These are phyloP conservation scores for Phyllosticta capitalensis DNA, from an alignment of 2,329 filamentous ascomycete species.

Conservation along the genomic window DNA sequence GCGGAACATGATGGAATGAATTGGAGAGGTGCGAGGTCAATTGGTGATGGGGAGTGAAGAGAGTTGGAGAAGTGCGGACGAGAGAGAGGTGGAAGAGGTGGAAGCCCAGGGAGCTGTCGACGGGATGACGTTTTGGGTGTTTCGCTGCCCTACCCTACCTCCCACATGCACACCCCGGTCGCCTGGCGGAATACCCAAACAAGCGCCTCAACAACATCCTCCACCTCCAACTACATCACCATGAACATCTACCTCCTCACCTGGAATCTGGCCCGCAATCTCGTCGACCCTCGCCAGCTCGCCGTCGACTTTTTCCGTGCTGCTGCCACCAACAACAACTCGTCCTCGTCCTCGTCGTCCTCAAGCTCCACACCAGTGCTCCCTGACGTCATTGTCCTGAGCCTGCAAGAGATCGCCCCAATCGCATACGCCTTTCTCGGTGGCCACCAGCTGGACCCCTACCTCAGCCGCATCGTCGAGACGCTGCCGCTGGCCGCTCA, in stretches of 20 bases:
- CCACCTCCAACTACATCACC: conserved; percentile 4
- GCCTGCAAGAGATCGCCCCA: conserved; percentile 81
- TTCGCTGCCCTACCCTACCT: background rate
- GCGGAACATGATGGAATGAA: conserved; percentile 23
- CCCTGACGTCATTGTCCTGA: conserved; percentile 57
- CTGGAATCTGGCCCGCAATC: conserved; percentile 74
- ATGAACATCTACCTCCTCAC: conserved; percentile 62
- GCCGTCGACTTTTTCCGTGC: conserved; percentile 16
- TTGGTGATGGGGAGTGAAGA: background rate
- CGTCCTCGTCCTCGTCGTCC: conserved; percentile 17
- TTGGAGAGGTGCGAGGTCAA: background rate
- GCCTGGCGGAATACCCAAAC: background rate
- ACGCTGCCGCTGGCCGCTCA: conserved; percentile 62
- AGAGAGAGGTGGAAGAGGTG: background rate
- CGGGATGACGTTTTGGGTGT: background rate
- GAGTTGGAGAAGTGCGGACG: conserved; percentile 4
- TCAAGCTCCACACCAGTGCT: conserved; percentile 38
- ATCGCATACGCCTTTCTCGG: conserved; percentile 79
- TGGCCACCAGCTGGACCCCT: conserved; percentile 65
- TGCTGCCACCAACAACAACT: conserved; percentile 44
- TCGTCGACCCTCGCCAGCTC: conserved; percentile 64
- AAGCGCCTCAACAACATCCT: background rate
- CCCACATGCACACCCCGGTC: too few species aligned
- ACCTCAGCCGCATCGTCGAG: conserved; percentile 61
- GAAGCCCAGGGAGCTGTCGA: background rate